Percentiles rank a stretch among this genome's conserved stretches.
phyloP scores from a whole-genome alignment of 2,329 filamentous ascomycete genomes.

The Kalmusia sp. region DNA sequence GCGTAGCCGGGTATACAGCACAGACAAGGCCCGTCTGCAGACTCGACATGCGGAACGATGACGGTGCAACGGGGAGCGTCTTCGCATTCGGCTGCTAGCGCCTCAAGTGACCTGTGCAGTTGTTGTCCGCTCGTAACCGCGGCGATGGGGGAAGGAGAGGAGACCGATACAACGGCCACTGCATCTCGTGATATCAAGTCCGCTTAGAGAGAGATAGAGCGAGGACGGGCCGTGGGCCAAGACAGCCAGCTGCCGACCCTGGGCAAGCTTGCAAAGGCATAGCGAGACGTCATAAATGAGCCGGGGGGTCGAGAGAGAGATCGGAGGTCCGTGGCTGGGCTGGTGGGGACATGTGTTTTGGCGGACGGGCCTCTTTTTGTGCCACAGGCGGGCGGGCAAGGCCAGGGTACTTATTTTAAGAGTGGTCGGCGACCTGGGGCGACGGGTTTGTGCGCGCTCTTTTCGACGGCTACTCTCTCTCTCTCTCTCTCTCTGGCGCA shows the following conservation, averaged over 20 bases:
- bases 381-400: conserved; percentile 21
- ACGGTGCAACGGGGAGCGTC: background rate
- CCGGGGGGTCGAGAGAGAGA: conserved; percentile 16
- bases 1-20: conserved; percentile 5
- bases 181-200: no score
- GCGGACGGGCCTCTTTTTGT: conserved; percentile 15
- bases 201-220: no score
- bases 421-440: conserved; percentile 10
- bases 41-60: background rate
- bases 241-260: no score
- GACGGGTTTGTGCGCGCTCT: background rate
- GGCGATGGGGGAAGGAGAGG: no score
- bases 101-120: no score
- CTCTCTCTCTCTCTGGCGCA: background rate
- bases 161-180: no score
- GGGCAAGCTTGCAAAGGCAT: no score
- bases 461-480: no score
- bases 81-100: background rate
- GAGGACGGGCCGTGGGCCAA: conserved; percentile 14
- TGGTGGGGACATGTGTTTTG: conserved; percentile 28
- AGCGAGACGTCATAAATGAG: conserved; percentile 1
- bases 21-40: background rate
- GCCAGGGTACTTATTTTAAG: conserved; percentile 9
- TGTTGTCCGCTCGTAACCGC: no score
- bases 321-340: conserved; percentile 23